Evolutionary conservation across 192 early-diverging fungal species (phyloP).

Genomic region (Backusella morwellensis): DNA sequence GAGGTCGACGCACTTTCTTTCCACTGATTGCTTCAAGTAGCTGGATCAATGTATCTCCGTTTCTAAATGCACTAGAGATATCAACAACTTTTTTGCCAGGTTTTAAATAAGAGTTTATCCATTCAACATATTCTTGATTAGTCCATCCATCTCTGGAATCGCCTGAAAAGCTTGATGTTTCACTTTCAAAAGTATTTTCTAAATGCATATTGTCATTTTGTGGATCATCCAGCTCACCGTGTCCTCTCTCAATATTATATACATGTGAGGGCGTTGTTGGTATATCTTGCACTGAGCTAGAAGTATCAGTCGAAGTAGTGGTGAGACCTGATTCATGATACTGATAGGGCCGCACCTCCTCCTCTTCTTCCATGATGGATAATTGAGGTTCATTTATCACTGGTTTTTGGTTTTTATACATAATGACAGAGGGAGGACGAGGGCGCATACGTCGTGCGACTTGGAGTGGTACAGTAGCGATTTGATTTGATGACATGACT

Average conservation of each 20-base stretch:
- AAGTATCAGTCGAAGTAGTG: background rate
- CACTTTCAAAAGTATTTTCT: background rate
- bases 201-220: conserved; percentile 7
- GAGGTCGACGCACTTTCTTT: conserved; percentile 46
- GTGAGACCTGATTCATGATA: conserved; percentile 18
- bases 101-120: conserved; percentile 47
- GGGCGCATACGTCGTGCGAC: conserved; percentile 55
- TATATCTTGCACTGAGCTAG: background rate
- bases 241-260: background rate
- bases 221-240: conserved; percentile 31
- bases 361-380: conserved; percentile 28
- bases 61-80: conserved; percentile 43
- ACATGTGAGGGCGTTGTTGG: background rate
- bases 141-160: conserved; percentile 20
- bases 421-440: conserved; percentile 49
- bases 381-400: conserved; percentile 4
- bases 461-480: conserved; percentile 53
- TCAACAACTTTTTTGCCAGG: conserved; percentile 38
- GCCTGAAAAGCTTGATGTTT: background rate
- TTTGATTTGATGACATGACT: conserved; percentile 58
- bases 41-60: conserved; percentile 47
- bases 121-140: conserved; percentile 41
- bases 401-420: conserved; percentile 27
- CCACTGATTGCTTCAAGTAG: conserved; percentile 47
- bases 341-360: background rate